Conservation (phyloP, 352 stramenopile genomes). For the Globisporangium takayamanum region DNA sequence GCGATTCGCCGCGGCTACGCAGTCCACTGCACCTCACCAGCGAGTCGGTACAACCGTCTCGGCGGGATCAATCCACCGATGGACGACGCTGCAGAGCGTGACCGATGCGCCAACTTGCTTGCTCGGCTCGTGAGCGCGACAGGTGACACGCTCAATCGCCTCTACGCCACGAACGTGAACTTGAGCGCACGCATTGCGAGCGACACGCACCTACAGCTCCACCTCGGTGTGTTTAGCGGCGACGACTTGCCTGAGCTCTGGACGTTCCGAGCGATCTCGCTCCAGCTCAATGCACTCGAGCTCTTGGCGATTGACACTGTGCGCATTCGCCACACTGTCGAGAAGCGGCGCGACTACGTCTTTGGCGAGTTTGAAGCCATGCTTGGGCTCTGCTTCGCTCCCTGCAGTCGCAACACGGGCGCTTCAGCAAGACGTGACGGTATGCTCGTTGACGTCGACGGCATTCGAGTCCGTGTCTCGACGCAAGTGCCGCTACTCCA, state of each 20-base stretch:
- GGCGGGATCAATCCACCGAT: conserved; percentile 51
- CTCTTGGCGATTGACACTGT: conserved; percentile 34
- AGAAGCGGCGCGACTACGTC: conserved; percentile 40
- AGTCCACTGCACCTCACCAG: conserved; percentile 29
- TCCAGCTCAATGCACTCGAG: conserved; percentile 36
- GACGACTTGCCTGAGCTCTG: conserved; percentile 70
- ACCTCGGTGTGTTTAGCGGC: conserved; percentile 49
- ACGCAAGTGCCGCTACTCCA: conserved; percentile 30
- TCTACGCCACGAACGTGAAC: conserved; percentile 42
- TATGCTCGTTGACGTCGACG: conserved; percentile 50
- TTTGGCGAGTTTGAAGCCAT: conserved; percentile 73
- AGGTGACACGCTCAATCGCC: conserved; percentile 55
- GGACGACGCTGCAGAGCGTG: conserved; percentile 35
- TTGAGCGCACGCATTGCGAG: conserved; percentile 31
- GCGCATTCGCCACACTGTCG: conserved; percentile 41
- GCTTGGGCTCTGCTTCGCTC: conserved; percentile 31
- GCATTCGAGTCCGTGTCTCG: conserved; percentile 28
- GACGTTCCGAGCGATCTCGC: conserved; percentile 39
- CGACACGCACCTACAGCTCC: conserved; percentile 24
- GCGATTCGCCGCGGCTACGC: conserved; percentile 49
- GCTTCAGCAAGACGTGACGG: conserved; percentile 25
- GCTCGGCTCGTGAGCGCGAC: conserved; percentile 50
- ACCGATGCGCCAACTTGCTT: conserved; percentile 28
- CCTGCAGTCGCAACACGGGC: conserved; percentile 13
- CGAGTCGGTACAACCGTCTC: conserved; percentile 56